Percentiles rank a stretch among this genome's conserved stretches.
These are phyloP conservation scores for Triangularia verruculosa DNA, from an alignment of 2,329 filamentous ascomycete species.

Conservation along the genomic window DNA sequence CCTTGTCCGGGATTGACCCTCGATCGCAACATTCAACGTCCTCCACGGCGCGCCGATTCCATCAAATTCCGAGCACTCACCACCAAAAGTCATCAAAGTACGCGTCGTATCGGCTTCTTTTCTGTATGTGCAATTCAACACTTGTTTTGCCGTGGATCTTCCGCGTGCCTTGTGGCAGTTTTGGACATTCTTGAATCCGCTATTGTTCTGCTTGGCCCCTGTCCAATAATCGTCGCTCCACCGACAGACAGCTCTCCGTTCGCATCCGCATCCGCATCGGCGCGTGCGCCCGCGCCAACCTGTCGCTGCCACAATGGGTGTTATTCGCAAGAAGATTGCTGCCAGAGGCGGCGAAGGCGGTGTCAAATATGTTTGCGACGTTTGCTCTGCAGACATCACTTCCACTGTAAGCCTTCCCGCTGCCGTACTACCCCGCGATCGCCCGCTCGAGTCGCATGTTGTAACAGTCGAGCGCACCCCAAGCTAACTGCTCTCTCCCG, in stretches of 20 bases:
- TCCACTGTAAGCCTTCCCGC: constrained; percentile 70
- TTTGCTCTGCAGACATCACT: constrained; percentile 94
- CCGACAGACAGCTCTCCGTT: not conserved
- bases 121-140: constrained; percentile 2
- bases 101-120: constrained; percentile 14
- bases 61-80: constrained; percentile 17
- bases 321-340: constrained; percentile 94
- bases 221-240: constrained; percentile 17
- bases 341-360: constrained; percentile 81
- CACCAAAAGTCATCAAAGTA: constrained; percentile 24
- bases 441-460: constrained; percentile 11
- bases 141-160: constrained; percentile 15
- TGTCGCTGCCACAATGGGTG: constrained; percentile 62
- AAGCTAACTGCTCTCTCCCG: constrained; percentile 12
- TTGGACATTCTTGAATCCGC: constrained; percentile 5
- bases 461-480: constrained; percentile 4
- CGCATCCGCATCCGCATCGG: constrained; percentile 1
- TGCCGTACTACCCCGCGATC: not conserved
- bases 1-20: constrained; percentile 13
- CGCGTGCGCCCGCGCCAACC: constrained; percentile 19
- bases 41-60: constrained; percentile 16
- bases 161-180: constrained; percentile 9
- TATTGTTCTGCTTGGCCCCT: constrained; percentile 16
- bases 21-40: constrained; percentile 19
- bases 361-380: constrained; percentile 95